Evolutionary conservation across 2,329 filamentous ascomycete species (phyloP).

Genomic region (Emydomyces testavorans): DNA sequence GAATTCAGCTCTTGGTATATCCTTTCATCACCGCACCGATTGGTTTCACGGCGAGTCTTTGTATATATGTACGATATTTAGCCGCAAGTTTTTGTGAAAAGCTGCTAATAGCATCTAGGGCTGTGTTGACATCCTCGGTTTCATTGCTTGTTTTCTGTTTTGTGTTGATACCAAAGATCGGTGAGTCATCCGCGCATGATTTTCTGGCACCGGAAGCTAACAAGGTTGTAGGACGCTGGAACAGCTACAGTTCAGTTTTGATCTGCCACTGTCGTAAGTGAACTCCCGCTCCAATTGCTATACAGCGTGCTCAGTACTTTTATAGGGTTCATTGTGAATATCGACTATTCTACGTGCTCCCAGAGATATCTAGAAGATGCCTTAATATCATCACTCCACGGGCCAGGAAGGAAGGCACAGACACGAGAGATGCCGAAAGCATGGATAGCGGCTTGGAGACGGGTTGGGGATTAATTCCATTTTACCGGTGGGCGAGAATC

Average conservation of each 20-base stretch:
- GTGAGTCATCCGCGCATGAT: neutral
- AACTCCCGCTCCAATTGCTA: too few relatives aligned
- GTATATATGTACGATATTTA: slow-evolving; percentile 6
- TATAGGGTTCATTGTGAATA: slow-evolving; percentile 11
- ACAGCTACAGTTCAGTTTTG: slow-evolving; percentile 9
- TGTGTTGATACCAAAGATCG: slow-evolving; percentile 11
- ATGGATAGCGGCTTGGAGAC: neutral
- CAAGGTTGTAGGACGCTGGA: slow-evolving; percentile 1
- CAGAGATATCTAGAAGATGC: slow-evolving; percentile 2
- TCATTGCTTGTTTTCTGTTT: slow-evolving; percentile 10
- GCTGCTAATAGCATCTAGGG: slow-evolving; percentile 3
- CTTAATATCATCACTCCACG: neutral
- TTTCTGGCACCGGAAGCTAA: neutral
- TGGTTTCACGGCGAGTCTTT: slow-evolving; percentile 8
- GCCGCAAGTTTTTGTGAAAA: neutral
- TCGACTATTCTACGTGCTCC: slow-evolving; percentile 10
- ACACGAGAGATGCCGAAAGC: neutral
- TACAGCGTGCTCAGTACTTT: neutral
- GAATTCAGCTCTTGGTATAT: slow-evolving; percentile 11
- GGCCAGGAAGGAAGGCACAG: neutral
- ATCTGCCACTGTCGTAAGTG: slow-evolving; percentile 10
- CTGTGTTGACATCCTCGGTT: slow-evolving; percentile 3
- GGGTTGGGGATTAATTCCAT: slow-evolving; percentile 3
- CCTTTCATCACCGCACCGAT: slow-evolving; percentile 6
- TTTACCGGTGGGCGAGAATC: slow-evolving; percentile 12